Conservation (phyloP, 2,329 filamentous ascomycete genomes). For the Xylaria sp. region DNA sequence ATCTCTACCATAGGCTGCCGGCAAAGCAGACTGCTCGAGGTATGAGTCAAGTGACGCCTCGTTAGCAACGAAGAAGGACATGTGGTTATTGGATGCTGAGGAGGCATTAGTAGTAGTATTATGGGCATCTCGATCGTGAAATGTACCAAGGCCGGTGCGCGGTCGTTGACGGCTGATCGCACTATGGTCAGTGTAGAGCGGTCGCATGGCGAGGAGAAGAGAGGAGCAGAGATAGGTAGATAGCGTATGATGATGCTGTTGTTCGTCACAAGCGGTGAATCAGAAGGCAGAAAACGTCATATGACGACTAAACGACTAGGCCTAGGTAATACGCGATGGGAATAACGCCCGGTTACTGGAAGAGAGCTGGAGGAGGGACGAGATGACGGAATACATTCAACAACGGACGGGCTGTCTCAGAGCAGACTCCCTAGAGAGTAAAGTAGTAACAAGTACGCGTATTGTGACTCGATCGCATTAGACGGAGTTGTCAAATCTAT, state of each 20-base stretch:
- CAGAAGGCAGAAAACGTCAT: neutral
- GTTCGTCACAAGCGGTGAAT: slow-evolving; percentile 5
- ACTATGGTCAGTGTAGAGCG: slow-evolving; percentile 42
- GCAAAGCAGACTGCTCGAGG: slow-evolving; percentile 31
- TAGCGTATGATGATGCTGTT: neutral
- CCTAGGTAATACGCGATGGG: neutral
- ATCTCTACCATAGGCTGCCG: slow-evolving; percentile 29
- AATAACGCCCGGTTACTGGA: neutral
- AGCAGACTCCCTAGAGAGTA: neutral
- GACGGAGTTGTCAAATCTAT: too few species aligned
- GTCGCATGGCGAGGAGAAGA: slow-evolving; percentile 37
- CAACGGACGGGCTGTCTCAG: neutral
- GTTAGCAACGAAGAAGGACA: slow-evolving; percentile 49
- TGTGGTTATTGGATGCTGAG: slow-evolving; percentile 37
- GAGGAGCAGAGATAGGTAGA: slow-evolving; percentile 4
- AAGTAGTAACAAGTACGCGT: neutral
- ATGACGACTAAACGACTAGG: neutral
- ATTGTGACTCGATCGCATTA: too few species aligned
- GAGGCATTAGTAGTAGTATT: slow-evolving; percentile 23
- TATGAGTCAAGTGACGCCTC: slow-evolving; percentile 44
- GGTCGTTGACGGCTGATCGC: slow-evolving; percentile 37
- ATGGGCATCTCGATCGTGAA: slow-evolving; percentile 28
- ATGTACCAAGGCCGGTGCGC: slow-evolving; percentile 36
- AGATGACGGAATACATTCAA: slow-evolving; percentile 9
- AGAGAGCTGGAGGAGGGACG: neutral